Evolutionary conservation across 2,329 filamentous ascomycete species (phyloP).

Genomic region (Corinectria fuckeliana): DNA sequence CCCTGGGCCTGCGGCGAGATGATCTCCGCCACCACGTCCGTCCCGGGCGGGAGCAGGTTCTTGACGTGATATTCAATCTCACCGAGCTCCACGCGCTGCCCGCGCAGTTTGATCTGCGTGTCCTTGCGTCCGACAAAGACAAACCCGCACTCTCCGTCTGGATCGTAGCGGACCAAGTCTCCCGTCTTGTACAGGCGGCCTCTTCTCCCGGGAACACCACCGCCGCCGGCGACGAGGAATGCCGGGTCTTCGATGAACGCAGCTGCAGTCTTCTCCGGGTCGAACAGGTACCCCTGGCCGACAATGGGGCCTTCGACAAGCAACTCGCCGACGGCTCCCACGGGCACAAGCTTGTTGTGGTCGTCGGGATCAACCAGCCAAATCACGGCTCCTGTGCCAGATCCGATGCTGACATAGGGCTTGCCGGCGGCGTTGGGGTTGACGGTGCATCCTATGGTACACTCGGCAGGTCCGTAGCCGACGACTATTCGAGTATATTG

Average conservation of each 20-base stretch:
- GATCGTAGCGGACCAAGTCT: constrained; percentile 62
- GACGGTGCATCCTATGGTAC: constrained; percentile 59
- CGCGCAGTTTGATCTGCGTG: constrained; percentile 71
- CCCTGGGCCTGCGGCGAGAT: constrained; percentile 49
- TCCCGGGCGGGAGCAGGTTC: constrained; percentile 46
- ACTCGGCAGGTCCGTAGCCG: constrained; percentile 61
- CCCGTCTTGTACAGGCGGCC: constrained; percentile 65
- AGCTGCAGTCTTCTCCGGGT: constrained; percentile 62
- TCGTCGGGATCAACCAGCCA: constrained; percentile 60
- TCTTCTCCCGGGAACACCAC: constrained; percentile 43
- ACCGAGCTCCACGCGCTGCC: constrained; percentile 67
- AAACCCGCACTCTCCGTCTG: constrained; percentile 60
- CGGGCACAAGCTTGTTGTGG: constrained; percentile 53
- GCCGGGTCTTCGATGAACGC: constrained; percentile 63
- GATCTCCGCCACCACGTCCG: constrained; percentile 55
- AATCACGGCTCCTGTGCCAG: constrained; percentile 53
- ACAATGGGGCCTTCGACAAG: constrained; percentile 65
- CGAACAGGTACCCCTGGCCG: constrained; percentile 66
- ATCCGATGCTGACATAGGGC: constrained; percentile 52
- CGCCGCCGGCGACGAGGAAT: constrained; percentile 55
- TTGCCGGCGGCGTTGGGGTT: constrained; percentile 48
- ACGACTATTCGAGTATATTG: constrained; percentile 55
- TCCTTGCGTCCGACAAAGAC: constrained; percentile 69
- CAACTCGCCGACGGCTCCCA: constrained; percentile 60
- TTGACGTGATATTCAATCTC: constrained; percentile 59